These are phyloP conservation scores for Cytospora leucostoma DNA, from an alignment of 2,329 filamentous ascomycete species.

Conservation along the genomic window DNA sequence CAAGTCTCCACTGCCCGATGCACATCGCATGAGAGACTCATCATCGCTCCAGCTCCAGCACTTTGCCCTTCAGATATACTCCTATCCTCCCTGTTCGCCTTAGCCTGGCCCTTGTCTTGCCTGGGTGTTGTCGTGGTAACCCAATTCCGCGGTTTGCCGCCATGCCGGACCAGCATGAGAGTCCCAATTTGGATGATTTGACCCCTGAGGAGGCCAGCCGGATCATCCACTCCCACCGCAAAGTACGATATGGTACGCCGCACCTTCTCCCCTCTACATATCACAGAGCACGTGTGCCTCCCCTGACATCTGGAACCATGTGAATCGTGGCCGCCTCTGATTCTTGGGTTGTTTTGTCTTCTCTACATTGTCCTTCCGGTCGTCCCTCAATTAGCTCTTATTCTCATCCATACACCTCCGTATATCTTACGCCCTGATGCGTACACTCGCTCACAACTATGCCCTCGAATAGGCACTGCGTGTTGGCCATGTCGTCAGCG, in stretches of 20 bases:
- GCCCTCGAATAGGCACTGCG: constrained; percentile 51
- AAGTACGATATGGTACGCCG: constrained; percentile 66
- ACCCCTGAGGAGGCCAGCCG: constrained; percentile 67
- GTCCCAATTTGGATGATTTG: constrained; percentile 56
- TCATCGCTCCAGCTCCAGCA: background rate
- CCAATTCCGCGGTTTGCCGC: constrained; percentile 26
- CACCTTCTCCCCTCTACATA: background rate
- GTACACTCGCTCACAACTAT: constrained; percentile 1
- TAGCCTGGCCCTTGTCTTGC: background rate
- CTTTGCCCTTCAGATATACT: background rate
- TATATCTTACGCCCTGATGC: background rate
- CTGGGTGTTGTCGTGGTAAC: constrained; percentile 5
- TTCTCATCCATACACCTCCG: background rate
- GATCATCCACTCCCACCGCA: constrained; percentile 69
- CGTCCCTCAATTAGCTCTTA: background rate
- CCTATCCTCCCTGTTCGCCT: background rate
- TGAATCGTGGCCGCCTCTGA: background rate
- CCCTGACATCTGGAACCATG: background rate
- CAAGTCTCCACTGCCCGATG: background rate
- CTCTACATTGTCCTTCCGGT: background rate
- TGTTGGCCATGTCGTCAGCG: constrained; percentile 69
- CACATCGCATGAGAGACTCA: background rate
- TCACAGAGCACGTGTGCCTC: background rate
- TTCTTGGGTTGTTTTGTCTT: background rate
- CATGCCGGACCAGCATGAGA: constrained; percentile 49